Base-by-base conservation (phyloP, 331 rosid species). In the Quercus tomentella region DNA sequence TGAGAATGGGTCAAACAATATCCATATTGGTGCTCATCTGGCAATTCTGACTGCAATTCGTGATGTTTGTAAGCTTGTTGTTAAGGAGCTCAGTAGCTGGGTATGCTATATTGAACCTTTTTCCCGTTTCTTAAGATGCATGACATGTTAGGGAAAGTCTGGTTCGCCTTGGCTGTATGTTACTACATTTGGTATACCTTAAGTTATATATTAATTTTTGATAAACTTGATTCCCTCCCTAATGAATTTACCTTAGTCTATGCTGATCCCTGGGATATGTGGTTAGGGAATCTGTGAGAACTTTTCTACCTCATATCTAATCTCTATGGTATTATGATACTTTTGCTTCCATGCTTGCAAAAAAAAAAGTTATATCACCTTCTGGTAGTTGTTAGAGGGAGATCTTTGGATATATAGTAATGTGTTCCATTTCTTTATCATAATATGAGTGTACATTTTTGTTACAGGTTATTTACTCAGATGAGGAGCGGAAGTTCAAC, bases 11-110 rank as follows among this genome's bases (percentile, higher is more conserved):
- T 87, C 97, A 17, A 93, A 90, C 85, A 87, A 52, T 52, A 78
- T 86, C 74, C 99, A 96, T 65, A 92, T 92, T 45, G 82, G 77
- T 76, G 90, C 97, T 76, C 94, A 91, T 89, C 96, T 96, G 52
- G 79, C 97, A 76, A 90, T 93, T 77, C 85, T 96, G 71, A 87
- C 92, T 82, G 99, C 97, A 22, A 91, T 96, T 75, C 98, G 99
- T 28, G 99, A 96, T 89, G 99, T 96, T 88, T 96, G 99, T 89
- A 96, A 96, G 93, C 98, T 91, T 82, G 98, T 91, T 82, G 96
- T 92, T 31, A 96, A 90, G 89, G 97, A 93, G 82, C 93, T 96
- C 77, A 93, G 97, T 77, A 91, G 97, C 82, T 96, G 99, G 99
- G 99, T 96, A 89, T 76, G 95, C 76, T 63, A 73, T 78, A 11